Evolutionary conservation across 108 stramenopile genomes (phyloP), one percentile per base, ranked within the genome.

Genomic region (Skeletonema grethae): DNA sequence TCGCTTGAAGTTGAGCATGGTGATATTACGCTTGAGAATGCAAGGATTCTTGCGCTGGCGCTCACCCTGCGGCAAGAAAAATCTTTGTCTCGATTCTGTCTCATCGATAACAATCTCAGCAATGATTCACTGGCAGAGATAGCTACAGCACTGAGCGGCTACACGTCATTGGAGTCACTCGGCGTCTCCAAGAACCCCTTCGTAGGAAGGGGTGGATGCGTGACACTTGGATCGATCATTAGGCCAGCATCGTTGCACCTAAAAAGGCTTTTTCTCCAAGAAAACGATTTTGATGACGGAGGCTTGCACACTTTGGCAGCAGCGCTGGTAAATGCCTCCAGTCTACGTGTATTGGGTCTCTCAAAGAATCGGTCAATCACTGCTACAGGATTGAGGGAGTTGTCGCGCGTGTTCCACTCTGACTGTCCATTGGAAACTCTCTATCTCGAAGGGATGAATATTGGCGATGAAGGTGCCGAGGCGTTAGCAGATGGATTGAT

Each of bases 381-480:
- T 0, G 20, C 46, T 7, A 18, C 46, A 48, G 46, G 46, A 18
- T 48, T 48, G 46, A 48, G 46, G 46, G n/a, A 5, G 6, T 20
- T 48, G 46, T 16, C 46, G 18, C 6, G 16, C 0, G 18, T 48
- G 6, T 45, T 45, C 2, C 45, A 12, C 1, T 60, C 25, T n/a
- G 43, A 0, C 45, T 61, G 60, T 7, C 6, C 35, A 7, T 7
- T 61, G 7, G 60, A 61, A 7, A 16, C 36, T 7, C 60, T 61
- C 45, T 7, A 61, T 61, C 28, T 61, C 45, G 60, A 61, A 18
- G 18, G 36, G 2, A 61, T 46, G 36, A 48, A 48, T 45, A 48
- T 61, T 57, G 64, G 24, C 22, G 64, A 65, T 57, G 64, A 65
- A 55, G 64, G 34, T 28, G 16, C 57, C 0, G 53, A 65, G 64